Conservation (phyloP, 106 monocot species). For the Gastrodia elata region DNA sequence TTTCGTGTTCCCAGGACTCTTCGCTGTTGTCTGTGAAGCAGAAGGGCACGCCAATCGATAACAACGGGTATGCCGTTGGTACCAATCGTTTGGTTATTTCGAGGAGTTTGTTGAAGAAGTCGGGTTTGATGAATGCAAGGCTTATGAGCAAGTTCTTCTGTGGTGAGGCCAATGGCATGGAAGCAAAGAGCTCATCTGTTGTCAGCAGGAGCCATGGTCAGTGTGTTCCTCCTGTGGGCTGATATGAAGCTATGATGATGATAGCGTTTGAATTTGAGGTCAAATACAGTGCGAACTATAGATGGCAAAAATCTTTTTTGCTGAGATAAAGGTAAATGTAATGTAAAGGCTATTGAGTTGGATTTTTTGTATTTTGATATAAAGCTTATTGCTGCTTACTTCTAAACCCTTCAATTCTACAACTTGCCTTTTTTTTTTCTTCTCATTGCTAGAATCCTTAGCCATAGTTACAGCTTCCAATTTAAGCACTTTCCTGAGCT, state of each 20-base stretch:
- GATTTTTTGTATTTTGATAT: neutral
- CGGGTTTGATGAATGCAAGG: neutral
- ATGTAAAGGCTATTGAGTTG: neutral
- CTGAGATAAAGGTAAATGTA: neutral
- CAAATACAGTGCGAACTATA: neutral
- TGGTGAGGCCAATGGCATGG: neutral
- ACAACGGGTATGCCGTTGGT: neutral
- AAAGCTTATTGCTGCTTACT: neutral
- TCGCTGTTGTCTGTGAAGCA: slow-evolving; percentile 2
- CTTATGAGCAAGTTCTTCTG: neutral
- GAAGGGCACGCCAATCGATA: neutral
- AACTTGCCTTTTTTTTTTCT: neutral
- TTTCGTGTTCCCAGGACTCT: slow-evolving; percentile 3
- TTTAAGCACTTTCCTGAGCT: neutral
- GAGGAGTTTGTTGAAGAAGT: neutral
- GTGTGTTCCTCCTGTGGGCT: slow-evolving; percentile 1
- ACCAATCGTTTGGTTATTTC: neutral
- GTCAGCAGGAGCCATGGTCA: neutral
- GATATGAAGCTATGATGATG: neutral
- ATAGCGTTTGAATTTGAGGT: neutral
- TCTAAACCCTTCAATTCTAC: neutral
- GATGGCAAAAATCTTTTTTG: neutral
- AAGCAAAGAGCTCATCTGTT: neutral
- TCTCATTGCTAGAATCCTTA: neutral
- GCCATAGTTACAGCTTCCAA: neutral